phyloP scores from a whole-genome alignment of 805 yeast species.

The Nakazawaea ishiwadae region DNA sequence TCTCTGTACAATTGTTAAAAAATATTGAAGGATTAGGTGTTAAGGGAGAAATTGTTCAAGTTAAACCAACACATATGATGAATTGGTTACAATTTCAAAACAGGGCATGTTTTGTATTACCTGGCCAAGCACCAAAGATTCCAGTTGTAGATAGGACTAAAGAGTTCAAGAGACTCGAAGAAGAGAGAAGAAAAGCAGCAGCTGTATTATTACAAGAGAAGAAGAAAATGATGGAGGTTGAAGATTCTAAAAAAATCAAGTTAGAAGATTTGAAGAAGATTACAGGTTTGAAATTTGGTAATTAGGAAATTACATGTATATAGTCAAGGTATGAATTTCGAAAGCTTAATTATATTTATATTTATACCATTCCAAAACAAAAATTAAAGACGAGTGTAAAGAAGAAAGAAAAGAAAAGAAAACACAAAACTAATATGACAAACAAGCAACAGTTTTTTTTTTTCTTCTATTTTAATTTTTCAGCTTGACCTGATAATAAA shows the following conservation, averaged over 20 bases:
- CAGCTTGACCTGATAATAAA: slow-evolving; percentile 76
- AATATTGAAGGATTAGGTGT: slow-evolving; percentile 62
- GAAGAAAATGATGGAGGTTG: no score
- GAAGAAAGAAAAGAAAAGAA: background rate
- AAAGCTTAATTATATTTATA: no score
- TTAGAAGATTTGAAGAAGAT: slow-evolving; percentile 27
- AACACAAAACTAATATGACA: background rate
- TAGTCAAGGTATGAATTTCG: no score
- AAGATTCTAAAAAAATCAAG: slow-evolving; percentile 30
- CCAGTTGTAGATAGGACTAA: slow-evolving; percentile 22
- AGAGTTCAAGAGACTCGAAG: background rate
- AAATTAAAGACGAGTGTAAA: background rate
- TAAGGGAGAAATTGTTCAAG: slow-evolving; percentile 69
- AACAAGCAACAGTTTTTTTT: no score
- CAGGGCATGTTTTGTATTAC: slow-evolving; percentile 67
- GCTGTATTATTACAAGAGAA: no score
- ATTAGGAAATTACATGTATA: slow-evolving; percentile 1
- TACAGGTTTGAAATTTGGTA: slow-evolving; percentile 18
- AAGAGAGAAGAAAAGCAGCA: no score
- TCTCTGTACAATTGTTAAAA: slow-evolving; percentile 70
- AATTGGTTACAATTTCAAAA: slow-evolving; percentile 65
- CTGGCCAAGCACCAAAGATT: slow-evolving; percentile 26
- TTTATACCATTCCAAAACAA: no score
- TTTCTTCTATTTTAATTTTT: slow-evolving; percentile 36
- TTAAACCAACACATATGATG: slow-evolving; percentile 79